Evolutionary conservation across 2,329 filamentous ascomycete species (phyloP), one percentile per base, ranked within the genome.

Genomic region (Hypoxylon rubiginosum): DNA sequence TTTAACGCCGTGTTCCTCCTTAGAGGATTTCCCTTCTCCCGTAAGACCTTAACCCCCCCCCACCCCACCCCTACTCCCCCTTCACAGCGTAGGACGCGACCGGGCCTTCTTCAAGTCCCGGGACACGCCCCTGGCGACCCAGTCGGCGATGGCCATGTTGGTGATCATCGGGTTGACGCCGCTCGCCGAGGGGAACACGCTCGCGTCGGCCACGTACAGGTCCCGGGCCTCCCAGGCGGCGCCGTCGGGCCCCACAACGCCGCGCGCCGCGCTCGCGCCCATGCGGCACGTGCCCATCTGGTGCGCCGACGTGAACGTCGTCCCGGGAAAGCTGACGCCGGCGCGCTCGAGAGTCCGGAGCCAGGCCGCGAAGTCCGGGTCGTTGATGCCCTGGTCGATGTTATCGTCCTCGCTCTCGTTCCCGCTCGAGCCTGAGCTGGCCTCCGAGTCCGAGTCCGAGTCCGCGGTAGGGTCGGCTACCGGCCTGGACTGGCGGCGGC

Each of bases 101-200:
- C 41, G 39, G 21, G 11, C 70, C n/a, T 46, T 69, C 66, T 70
- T 74, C 72, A 87, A 57, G 51, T 87, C 86, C 74, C 77, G 79
- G n/a, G 79, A 82, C 48, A 91, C 76, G 0, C 85, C 83, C 72
- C 85, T 81, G 2, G 87, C 87, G 66, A 92, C 90, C 79, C 86
- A 87, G 74, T 92, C 88, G 52, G 88, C 83, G 72, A 92, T 85
- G 0, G 88, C 87, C 92, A 94, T 93, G 62, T 83, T 85, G 11
- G 91, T 93, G 46, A 94, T 82, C 92, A 95, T 94, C 11, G 92
- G 92, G 76, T 94, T 94, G 30, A 94, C 91, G 1, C 92, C 92
- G 75, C 88, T 92, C 10, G 91, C 91, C 61, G 86, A 90, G 0
- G 91, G 92, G 66, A 94, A 91, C 10, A 93, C 89, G 76, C 90